phyloP scores from a whole-genome alignment of 2,329 filamentous ascomycete genomes.

The Pestalotiopsis fici region DNA sequence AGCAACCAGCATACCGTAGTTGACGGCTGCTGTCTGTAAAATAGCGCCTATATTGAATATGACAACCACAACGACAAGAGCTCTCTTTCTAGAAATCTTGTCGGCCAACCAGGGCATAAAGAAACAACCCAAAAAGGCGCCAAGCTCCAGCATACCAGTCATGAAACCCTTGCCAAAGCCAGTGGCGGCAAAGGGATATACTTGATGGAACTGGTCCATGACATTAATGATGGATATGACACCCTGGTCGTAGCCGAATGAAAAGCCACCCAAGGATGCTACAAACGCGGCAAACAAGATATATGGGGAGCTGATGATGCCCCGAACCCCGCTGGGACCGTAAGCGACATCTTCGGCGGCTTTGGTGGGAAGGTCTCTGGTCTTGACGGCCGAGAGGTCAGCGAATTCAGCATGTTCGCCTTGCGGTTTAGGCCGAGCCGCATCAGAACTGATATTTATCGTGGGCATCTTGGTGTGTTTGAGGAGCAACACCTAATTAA shows the following conservation, averaged over 20 bases:
- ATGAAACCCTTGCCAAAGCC: conserved; percentile 39
- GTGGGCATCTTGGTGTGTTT: not conserved
- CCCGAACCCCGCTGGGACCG: not conserved
- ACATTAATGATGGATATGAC: conserved; percentile 42
- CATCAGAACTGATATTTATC: not conserved
- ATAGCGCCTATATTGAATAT: conserved; percentile 44
- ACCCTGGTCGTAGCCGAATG: conserved; percentile 41
- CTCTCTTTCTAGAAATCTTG: conserved; percentile 42
- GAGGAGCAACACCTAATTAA: not conserved
- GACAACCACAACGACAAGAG: conserved; percentile 35
- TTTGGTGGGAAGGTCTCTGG: not conserved
- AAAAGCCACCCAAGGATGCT: conserved; percentile 46
- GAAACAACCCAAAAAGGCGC: conserved; percentile 36
- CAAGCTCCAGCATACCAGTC: conserved; percentile 43
- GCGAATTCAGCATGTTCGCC: not conserved
- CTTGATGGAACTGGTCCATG: conserved; percentile 43
- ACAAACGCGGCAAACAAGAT: conserved; percentile 42
- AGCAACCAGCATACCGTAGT: conserved; percentile 26
- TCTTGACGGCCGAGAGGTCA: not conserved
- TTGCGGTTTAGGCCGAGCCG: not conserved
- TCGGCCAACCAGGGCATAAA: conserved; percentile 38
- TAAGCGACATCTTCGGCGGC: not conserved
- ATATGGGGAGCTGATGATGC: conserved; percentile 23
- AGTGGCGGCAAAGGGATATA: conserved; percentile 33
- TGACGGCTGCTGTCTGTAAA: conserved; percentile 31